Evolutionary conservation across 495 filamentous ascomycete genomes (phyloP), one percentile per base, ranked within the genome.

Genomic region (Aspergillus asperescens): DNA sequence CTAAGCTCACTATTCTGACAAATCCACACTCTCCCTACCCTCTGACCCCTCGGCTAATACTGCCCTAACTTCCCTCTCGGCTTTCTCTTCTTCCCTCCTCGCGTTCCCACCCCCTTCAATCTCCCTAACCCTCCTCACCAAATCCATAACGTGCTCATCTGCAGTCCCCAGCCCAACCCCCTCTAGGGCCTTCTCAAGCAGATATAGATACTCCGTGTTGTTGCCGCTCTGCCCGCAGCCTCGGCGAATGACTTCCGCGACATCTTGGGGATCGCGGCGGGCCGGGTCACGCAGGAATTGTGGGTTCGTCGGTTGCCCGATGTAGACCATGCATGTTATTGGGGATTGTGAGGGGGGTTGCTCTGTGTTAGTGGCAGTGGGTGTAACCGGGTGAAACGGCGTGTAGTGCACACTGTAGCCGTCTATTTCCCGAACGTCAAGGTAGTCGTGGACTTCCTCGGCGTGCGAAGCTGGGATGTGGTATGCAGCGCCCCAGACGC

Each of bases 381-480:
- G 15, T n/a, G n/a, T 35, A 1, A 60, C 41, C 8, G 86, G 79
- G 62, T 88, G 74, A 67, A 95, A 95, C 1, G 84, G 82, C 18
- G 88, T 91, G 67, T 88, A 88, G 63, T 94, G 89, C 56, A 93
- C 90, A 27, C 81, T 87, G 64, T 97, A 97, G 6, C 94, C 94
- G 65, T 97, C 93, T 59, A 96, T 95, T 71, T 99, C 94, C 12
- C 94, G 86, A 50, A 95, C 90, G 64, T 97, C 91, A 29, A 99
- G 89, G 67, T 96, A 91, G 48, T 86, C 78, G 52, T 87, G 84
- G 3, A 96, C 94, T 70, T 90, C 86, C 52, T 81, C 77, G 13
- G 93, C 88, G 52, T 85, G 79, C 1, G 76, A 71, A 8, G 83
- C 61, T 6, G 81, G 72, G 59, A 99, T 96, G 58, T 91, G 89